A percentile compares a stretch with the other conserved stretches of the same genome.
Conservation (phyloP, 805 yeast genomes). For the Diddensiella santjacobensis region DNA sequence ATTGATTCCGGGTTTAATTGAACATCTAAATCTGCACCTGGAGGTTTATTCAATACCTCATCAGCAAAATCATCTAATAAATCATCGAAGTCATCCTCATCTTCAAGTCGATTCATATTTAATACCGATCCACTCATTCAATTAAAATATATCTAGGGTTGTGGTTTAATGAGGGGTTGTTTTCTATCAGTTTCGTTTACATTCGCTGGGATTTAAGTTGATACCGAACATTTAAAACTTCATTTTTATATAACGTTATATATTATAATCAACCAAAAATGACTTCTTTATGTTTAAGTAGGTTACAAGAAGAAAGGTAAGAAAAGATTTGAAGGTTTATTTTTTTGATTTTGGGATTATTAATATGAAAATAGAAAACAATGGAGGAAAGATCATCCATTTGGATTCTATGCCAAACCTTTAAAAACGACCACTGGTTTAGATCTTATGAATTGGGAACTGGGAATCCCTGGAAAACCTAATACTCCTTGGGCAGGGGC, state of each 20-base stretch:
- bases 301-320: constrained; percentile 84
- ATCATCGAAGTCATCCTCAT: constrained; percentile 36
- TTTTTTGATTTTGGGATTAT: neutral
- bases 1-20: neutral
- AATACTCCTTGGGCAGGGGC: constrained; percentile 88
- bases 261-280: too few relatives aligned
- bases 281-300: constrained; percentile 64
- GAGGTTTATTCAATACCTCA: constrained; percentile 59
- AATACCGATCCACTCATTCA: neutral
- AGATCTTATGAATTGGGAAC: constrained; percentile 83
- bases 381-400: constrained; percentile 98
- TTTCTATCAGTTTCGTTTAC: too few relatives aligned
- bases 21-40: constrained; percentile 36
- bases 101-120: constrained; percentile 7
- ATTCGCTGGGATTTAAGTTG: too few relatives aligned
- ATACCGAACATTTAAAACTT: too few relatives aligned
- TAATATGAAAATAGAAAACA: constrained; percentile 57
- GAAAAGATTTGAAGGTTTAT: constrained; percentile 23
- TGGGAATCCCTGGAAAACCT: constrained; percentile 93
- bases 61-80: constrained; percentile 81
- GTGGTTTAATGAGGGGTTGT: too few relatives aligned
- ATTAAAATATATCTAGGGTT: too few relatives aligned
- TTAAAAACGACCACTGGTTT: constrained; percentile 66
- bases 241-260: too few relatives aligned
- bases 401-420: constrained; percentile 95